Evolutionary conservation across 106 monocot species (phyloP).

Genomic region (Vanilla planifolia): DNA sequence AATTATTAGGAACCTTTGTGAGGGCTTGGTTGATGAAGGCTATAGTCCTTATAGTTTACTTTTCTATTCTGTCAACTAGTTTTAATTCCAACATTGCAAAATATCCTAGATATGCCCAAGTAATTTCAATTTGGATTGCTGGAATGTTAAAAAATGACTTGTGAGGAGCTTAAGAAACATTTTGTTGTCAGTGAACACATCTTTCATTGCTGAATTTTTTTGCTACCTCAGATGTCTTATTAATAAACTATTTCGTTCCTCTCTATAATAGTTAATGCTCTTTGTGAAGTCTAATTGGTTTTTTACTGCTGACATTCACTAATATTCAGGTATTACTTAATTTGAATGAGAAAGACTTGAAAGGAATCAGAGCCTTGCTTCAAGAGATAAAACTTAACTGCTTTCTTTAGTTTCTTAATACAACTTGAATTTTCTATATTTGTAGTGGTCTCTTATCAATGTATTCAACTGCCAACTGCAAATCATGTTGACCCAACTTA

Average conservation of each 20-base stretch:
- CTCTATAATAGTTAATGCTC: not conserved
- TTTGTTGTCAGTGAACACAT: not conserved
- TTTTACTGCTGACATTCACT: slow-evolving; percentile 4
- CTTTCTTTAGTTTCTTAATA: no score
- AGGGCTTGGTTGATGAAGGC: no score
- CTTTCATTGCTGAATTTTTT: not conserved
- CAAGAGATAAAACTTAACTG: slow-evolving; percentile 78
- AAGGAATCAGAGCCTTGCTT: slow-evolving; percentile 62
- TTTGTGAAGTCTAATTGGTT: not conserved
- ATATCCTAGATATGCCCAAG: no score
- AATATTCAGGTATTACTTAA: slow-evolving; percentile 75
- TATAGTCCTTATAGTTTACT: no score
- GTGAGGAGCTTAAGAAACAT: not conserved
- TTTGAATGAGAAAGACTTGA: slow-evolving; percentile 80
- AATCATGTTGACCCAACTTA: no score
- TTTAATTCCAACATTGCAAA: no score
- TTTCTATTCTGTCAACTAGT: no score
- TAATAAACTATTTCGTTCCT: slow-evolving; percentile 1
- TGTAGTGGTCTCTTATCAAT: not conserved
- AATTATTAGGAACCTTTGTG: no score
- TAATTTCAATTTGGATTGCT: not conserved
- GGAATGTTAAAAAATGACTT: not conserved
- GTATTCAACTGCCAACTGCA: no score
- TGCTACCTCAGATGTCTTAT: not conserved
- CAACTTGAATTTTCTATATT: not conserved